phyloP scores from a whole-genome alignment of 306 rosid genomes.

The Castanopsis chinensis region DNA sequence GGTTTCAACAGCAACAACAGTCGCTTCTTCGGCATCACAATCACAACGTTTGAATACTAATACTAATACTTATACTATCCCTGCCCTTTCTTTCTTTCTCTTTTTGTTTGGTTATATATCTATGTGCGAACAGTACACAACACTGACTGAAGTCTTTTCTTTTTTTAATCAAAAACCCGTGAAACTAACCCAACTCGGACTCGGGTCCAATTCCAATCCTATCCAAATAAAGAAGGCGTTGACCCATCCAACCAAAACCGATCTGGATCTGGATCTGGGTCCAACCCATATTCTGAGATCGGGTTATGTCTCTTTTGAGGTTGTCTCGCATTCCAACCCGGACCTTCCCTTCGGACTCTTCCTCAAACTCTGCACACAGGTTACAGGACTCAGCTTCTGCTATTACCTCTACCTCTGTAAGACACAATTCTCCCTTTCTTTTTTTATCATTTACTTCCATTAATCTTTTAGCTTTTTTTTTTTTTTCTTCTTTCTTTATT shows the following conservation, averaged over 20 bases:
- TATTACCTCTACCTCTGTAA: conserved; percentile 21
- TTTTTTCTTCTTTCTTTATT: not conserved
- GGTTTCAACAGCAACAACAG: conserved; percentile 65
- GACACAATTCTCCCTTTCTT: not conserved
- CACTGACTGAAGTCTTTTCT: too few species aligned
- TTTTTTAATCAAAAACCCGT: too few species aligned
- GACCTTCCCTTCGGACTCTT: conserved; percentile 45
- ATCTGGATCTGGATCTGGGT: conserved; percentile 28
- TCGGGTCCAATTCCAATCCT: too few species aligned
- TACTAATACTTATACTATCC: too few species aligned
- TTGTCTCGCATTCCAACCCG: conserved; percentile 40
- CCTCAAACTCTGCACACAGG: not conserved
- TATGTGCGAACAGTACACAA: too few species aligned
- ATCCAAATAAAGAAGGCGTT: too few species aligned
- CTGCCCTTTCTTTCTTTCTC: too few species aligned
- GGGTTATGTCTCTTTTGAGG: conserved; percentile 34
- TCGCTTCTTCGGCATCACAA: conserved; percentile 53
- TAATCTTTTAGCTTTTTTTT: too few species aligned
- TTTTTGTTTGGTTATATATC: too few species aligned
- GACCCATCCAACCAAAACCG: not conserved
- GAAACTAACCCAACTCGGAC: too few species aligned
- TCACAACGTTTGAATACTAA: too few species aligned
- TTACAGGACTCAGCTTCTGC: not conserved
- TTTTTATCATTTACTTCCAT: not conserved
- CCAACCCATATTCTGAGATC: conserved; percentile 45